Percentiles rank a stretch among this genome's conserved stretches.
phyloP scores from a whole-genome alignment of 2,329 filamentous ascomycete genomes.

The Fusarium fujikuroi region DNA sequence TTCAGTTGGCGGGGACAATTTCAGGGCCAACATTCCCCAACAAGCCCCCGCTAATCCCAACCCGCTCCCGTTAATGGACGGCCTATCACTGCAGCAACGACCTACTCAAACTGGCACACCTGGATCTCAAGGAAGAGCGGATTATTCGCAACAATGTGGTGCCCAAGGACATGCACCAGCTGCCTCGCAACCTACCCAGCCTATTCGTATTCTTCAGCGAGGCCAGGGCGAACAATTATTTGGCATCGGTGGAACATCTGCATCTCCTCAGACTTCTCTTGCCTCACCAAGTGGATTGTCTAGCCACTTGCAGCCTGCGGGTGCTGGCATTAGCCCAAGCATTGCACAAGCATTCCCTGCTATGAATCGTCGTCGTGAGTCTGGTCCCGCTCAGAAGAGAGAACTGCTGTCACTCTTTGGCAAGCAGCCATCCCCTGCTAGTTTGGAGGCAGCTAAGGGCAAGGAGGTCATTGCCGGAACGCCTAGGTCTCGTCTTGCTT shows the following conservation, averaged over 20 bases:
- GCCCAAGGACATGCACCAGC: slow-evolving; percentile 10
- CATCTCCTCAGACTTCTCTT: slow-evolving; percentile 41
- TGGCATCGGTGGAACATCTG: slow-evolving; percentile 14
- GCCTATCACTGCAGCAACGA: slow-evolving; percentile 33
- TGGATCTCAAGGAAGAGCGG: slow-evolving; percentile 25
- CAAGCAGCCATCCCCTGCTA: slow-evolving; percentile 50
- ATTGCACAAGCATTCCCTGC: slow-evolving; percentile 31
- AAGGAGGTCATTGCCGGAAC: slow-evolving; percentile 39
- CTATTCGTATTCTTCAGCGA: slow-evolving; percentile 51
- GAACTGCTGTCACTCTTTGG: slow-evolving; percentile 71
- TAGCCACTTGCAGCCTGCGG: slow-evolving; percentile 30
- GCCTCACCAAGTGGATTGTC: slow-evolving; percentile 34
- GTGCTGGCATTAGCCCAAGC: slow-evolving; percentile 33
- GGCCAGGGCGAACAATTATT: slow-evolving; percentile 46
- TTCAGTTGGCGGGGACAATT: slow-evolving; percentile 22
- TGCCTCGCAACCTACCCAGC: slow-evolving; percentile 33
- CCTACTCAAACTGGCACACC: slow-evolving; percentile 24
- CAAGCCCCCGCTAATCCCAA: slow-evolving; percentile 27
- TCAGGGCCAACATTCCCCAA: slow-evolving; percentile 20
- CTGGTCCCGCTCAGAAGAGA: slow-evolving; percentile 48
- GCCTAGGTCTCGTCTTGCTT: slow-evolving; percentile 54
- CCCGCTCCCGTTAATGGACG: slow-evolving; percentile 34
- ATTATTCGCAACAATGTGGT: slow-evolving; percentile 32
- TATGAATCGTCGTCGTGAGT: slow-evolving; percentile 39
- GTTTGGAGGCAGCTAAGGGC: slow-evolving; percentile 40